Evolutionary conservation across 169 alveolate species (phyloP).

Genomic region (Plasmodium reichenowi): DNA sequence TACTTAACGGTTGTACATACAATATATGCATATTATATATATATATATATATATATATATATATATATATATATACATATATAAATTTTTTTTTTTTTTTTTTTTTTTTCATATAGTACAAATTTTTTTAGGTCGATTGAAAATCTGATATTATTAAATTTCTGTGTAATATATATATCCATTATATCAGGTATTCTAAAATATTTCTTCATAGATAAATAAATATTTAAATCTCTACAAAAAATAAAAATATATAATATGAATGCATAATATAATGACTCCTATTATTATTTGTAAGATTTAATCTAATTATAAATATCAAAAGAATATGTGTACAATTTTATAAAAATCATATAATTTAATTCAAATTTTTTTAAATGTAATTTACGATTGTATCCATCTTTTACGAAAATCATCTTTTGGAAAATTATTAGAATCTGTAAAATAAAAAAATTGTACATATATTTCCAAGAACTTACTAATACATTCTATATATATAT

Average conservation of each 20-base stretch:
- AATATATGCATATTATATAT: background rate
- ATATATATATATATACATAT: too few species aligned
- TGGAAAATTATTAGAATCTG: slow-evolving; percentile 66
- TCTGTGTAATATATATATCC: slow-evolving; percentile 65
- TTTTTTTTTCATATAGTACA: slow-evolving; percentile 23
- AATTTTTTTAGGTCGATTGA: slow-evolving; percentile 59
- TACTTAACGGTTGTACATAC: too few species aligned
- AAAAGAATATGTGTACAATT: background rate
- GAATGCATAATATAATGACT: too few species aligned
- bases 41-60: background rate
- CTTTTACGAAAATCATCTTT: slow-evolving; percentile 51
- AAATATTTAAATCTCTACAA: slow-evolving; percentile 55
- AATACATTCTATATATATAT: background rate
- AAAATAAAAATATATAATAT: background rate
- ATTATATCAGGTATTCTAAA: slow-evolving; percentile 52
- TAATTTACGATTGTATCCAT: slow-evolving; percentile 69
- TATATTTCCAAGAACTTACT: background rate
- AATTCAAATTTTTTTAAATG: background rate
- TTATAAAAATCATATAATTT: slow-evolving; percentile 1
- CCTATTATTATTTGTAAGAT: too few species aligned
- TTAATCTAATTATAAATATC: background rate
- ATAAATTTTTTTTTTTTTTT: too few species aligned
- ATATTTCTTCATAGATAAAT: slow-evolving; percentile 36
- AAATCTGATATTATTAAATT: slow-evolving; percentile 43
- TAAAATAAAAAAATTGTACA: background rate